phyloP scores from a whole-genome alignment of 2,329 filamentous ascomycete species.

The Colletotrichum lini region DNA sequence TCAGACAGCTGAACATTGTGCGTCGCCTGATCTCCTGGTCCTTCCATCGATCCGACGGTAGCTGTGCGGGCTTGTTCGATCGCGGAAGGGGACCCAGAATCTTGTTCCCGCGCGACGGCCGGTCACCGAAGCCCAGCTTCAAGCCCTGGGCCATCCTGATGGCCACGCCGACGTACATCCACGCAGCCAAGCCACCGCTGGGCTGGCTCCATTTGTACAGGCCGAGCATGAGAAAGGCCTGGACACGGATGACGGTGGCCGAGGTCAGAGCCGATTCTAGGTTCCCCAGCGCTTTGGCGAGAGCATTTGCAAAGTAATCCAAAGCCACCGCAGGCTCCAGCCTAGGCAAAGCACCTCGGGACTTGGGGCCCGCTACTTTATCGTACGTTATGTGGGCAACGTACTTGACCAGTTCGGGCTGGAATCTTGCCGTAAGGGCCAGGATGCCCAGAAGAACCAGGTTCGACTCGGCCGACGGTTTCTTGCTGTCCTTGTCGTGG shows the following conservation, averaged over 20 bases:
- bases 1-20: conserved; percentile 82
- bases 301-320: conserved; percentile 74
- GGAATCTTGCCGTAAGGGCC: conserved; percentile 78
- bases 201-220: conserved; percentile 80
- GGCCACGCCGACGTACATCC: conserved; percentile 76
- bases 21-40: conserved; percentile 73
- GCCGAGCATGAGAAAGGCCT: conserved; percentile 79
- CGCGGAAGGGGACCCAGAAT: conserved; percentile 15
- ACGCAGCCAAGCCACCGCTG: conserved; percentile 71
- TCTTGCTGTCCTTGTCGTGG: conserved; percentile 54
- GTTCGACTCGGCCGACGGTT: conserved; percentile 63
- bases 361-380: conserved; percentile 50
- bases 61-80: conserved; percentile 37
- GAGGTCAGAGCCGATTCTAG: conserved; percentile 62
- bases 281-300: conserved; percentile 66
- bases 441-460: conserved; percentile 77
- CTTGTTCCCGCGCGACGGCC: conserved; percentile 46
- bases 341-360: conserved; percentile 52
- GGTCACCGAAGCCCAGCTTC: conserved; percentile 71
- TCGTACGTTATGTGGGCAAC: conserved; percentile 57
- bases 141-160: conserved; percentile 75
- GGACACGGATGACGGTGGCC: conserved; percentile 74
- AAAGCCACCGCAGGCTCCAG: conserved; percentile 70
- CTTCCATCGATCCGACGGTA: conserved; percentile 48
- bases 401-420: conserved; percentile 71